Base-by-base conservation (phyloP, 345 rosid species). In the Gynandropsis gynandra region DNA sequence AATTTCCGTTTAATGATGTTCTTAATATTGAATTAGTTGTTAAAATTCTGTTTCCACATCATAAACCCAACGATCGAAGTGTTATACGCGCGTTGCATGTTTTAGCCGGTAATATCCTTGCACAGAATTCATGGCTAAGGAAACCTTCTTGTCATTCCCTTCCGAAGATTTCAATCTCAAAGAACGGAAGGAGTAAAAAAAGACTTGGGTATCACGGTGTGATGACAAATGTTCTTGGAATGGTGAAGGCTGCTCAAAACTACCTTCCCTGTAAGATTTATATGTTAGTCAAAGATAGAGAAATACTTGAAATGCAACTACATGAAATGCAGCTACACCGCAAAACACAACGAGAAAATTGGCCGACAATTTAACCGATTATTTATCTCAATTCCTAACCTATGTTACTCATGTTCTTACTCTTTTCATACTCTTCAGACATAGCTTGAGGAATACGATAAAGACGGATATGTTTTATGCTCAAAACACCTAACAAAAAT, bases 71-170 rank as follows among this genome's bases (percentile, higher is more conserved):
- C n/a, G n/a, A n/a, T n/a, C n/a, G n/a, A n/a, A n/a, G n/a, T n/a
- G n/a, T n/a, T n/a, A n/a, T n/a, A n/a, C n/a, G n/a, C n/a, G n/a
- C n/a, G n/a, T n/a, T n/a, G 24, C 19, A 57, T 82, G 67, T 59
- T 68, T 63, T 21, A 87, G 81, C 41, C 85, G 82, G 48, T 87
- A 87, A 61, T 70, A 92, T 33, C 85, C 86, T 65, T 72, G 94
- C 61, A 85, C 68, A 20, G 88, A 76, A 74, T 72, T 73, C 96
- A 87, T 92, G 32, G 96, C 89, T 47, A 87, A 74, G 49, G 92
- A 77, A 54, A 74, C 70, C 59, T 70, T 76, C 43, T 44, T 59
- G 35, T 73, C 70, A 57, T 70, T 76, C 43, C 46, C 52, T 38
- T 73, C 73, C 15, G 82, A 27, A 29, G 79, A 63, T 47, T 69